Percentiles rank a stretch among this genome's conserved stretches.
Evolutionary conservation across 805 yeast species (phyloP).

Genomic region (Saccharomycopsis sp.): DNA sequence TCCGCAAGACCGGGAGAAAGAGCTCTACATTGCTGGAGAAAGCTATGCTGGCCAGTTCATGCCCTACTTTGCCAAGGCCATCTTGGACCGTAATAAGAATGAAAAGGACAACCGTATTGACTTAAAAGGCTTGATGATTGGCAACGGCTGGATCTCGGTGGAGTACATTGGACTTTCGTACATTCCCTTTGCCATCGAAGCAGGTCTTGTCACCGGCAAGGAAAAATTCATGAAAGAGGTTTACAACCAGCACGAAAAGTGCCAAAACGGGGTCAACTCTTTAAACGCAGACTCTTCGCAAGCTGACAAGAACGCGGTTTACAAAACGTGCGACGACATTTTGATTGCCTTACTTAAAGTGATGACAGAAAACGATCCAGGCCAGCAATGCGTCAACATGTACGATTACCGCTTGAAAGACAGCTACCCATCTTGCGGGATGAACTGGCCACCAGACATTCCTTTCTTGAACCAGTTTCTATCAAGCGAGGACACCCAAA

Average conservation of each 20-base stretch:
- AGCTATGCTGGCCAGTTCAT: constrained; percentile 81
- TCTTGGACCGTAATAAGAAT: constrained; percentile 31
- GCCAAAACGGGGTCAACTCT: constrained; percentile 15
- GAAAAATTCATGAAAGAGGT: constrained; percentile 13
- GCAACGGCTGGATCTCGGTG: constrained; percentile 79
- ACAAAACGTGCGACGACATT: constrained; percentile 38
- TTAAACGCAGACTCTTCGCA: constrained; percentile 18
- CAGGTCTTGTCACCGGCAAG: constrained; percentile 36
- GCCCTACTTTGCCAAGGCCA: constrained; percentile 57
- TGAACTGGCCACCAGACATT: constrained; percentile 74
- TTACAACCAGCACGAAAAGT: constrained; percentile 17
- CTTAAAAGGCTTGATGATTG: constrained; percentile 52
- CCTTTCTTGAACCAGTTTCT: constrained; percentile 45
- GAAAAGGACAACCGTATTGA: no score
- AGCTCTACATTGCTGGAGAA: constrained; percentile 67
- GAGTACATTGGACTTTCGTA: constrained; percentile 62
- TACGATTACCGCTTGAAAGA: constrained; percentile 57
- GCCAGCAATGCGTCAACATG: constrained; percentile 38
- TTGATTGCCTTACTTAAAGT: constrained; percentile 25
- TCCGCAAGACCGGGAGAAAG: constrained; percentile 47
- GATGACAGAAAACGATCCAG: constrained; percentile 25
- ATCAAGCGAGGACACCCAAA: constrained; percentile 37
- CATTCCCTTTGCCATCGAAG: constrained; percentile 45
- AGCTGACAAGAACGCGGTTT: constrained; percentile 21
- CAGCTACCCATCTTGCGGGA: constrained; percentile 61